Evolutionary conservation across 2,329 filamentous ascomycete species (phyloP).

Genomic region (Botrytis aclada): DNA sequence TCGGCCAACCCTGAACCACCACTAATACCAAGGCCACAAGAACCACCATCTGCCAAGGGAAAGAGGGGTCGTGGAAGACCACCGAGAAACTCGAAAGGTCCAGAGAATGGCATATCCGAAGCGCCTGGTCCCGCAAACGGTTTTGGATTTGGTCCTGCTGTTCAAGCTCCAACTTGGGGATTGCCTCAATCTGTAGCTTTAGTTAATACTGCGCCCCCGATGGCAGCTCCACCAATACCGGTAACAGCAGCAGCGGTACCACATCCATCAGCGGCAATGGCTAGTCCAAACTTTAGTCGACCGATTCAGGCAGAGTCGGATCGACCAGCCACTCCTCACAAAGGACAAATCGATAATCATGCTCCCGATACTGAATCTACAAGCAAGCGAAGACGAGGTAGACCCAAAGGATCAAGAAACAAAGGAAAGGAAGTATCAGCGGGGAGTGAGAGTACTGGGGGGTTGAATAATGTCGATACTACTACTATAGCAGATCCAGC

Average conservation of each 20-base stretch:
- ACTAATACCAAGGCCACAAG: conserved; percentile 19
- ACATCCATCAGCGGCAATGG: conserved; percentile 2
- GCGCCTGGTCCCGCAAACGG: conserved; percentile 35
- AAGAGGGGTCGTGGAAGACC: conserved; percentile 34
- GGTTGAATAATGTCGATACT: neutral
- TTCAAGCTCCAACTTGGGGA: conserved; percentile 35
- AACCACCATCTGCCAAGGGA: conserved; percentile 1
- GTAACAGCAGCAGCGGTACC: neutral
- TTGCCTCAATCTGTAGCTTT: conserved; percentile 33
- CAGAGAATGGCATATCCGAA: conserved; percentile 23
- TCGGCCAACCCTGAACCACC: conserved; percentile 26
- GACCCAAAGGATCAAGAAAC: conserved; percentile 54
- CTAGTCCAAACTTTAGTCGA: conserved; percentile 19
- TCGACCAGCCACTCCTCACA: conserved; percentile 27
- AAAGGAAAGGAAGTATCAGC: conserved; percentile 34
- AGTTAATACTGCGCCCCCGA: conserved; percentile 30
- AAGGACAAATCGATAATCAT: conserved; percentile 25
- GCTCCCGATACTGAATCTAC: conserved; percentile 25
- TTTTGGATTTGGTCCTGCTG: conserved; percentile 34
- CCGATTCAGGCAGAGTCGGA: conserved; percentile 23
- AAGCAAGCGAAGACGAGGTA: conserved; percentile 39
- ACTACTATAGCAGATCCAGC: conserved; percentile 17
- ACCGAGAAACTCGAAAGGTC: conserved; percentile 26
- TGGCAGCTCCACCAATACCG: conserved; percentile 21
- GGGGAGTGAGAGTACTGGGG: conserved; percentile 11